These are phyloP conservation scores for Pythium brassicae DNA, from an alignment of 352 stramenopile species.

Conservation along the genomic window DNA sequence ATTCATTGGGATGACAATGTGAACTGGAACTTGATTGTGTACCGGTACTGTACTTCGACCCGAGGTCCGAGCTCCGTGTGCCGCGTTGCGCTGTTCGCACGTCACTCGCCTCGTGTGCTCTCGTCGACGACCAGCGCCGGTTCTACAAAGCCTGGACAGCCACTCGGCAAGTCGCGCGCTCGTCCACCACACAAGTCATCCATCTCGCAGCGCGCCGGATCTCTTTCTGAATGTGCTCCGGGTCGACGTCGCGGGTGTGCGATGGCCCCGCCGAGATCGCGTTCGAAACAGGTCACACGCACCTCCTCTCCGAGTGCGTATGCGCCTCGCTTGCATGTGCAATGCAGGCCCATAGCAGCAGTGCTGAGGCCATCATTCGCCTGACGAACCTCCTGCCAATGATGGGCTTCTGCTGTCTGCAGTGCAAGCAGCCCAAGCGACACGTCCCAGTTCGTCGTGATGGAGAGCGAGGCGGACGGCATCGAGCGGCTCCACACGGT, in stretches of 20 bases:
- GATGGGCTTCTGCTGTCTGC: background rate
- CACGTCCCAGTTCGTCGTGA: constrained; percentile 13
- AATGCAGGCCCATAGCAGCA: background rate
- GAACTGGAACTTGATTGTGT: no score
- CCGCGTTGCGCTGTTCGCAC: no score
- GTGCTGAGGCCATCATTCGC: no score
- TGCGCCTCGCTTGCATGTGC: background rate
- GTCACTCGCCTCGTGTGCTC: no score
- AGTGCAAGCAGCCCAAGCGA: constrained; percentile 11
- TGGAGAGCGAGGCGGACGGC: constrained; percentile 12
- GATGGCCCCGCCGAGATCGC: background rate
- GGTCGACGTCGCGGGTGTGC: background rate
- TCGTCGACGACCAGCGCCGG: constrained; percentile 7
- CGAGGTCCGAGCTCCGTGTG: no score
- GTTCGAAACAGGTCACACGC: constrained; percentile 9
- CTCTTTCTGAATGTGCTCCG: background rate
- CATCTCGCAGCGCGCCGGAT: no score
- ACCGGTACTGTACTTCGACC: no score
- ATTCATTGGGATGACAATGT: no score
- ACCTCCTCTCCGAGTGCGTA: constrained; percentile 17
- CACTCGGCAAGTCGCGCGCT: background rate
- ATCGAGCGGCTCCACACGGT: constrained; percentile 3
- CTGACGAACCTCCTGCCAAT: constrained; percentile 1
- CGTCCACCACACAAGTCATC: background rate
- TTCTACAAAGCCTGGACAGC: constrained; percentile 3